Evolutionary conservation across 371 early-diverging fungal genomes (phyloP), one percentile per base, ranked within the genome.

Genomic region (Neoconidiobolus thromboides): DNA sequence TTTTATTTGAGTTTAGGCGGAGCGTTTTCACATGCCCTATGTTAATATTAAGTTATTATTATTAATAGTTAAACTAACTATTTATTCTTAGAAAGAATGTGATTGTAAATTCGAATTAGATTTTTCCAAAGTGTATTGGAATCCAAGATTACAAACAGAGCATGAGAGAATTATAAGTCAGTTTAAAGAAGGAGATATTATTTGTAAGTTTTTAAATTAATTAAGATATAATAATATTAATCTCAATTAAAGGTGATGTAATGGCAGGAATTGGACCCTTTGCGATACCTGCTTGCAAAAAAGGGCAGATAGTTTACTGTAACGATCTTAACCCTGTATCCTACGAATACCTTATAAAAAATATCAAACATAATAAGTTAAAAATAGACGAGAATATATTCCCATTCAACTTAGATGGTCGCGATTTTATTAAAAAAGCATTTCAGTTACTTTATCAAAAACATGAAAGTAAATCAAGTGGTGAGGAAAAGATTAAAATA

Each of bases 241-340:
- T 26, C 26, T 26, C 10, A 48, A 54, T 73, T 73, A 2, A 61
- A 75, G 78, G 76, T 66, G 99, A 99, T 71, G 93, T 95, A 2
- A 87, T 99, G 76, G 96, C 92, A 1, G 99, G 99, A 43, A 93
- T 99, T 1, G 99, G 99, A 0, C 99, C 99, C 2, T 98, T 98
- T 75, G 92, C 97, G 0, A 59, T 98, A 4, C 98, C 98, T 4
- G 93, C 98, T 0, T 91, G 93, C 2, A 90, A 86, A 68, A 75
- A 77, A 51, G 83, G 82, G 1, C 79, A 85, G 36, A 73, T 74
- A 37, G 98, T 98, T 2, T 96, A 90, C 73, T 96, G 96, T 15
- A 99, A 98, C 71, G 99, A 99, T 67, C 73, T 99, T 54, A 99
- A 99, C 69, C 99, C 99, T 1, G 73, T 71, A 3, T 93, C 95